phyloP scores from a whole-genome alignment of 2,329 filamentous ascomycete genomes.

The Aciculosporium take region DNA sequence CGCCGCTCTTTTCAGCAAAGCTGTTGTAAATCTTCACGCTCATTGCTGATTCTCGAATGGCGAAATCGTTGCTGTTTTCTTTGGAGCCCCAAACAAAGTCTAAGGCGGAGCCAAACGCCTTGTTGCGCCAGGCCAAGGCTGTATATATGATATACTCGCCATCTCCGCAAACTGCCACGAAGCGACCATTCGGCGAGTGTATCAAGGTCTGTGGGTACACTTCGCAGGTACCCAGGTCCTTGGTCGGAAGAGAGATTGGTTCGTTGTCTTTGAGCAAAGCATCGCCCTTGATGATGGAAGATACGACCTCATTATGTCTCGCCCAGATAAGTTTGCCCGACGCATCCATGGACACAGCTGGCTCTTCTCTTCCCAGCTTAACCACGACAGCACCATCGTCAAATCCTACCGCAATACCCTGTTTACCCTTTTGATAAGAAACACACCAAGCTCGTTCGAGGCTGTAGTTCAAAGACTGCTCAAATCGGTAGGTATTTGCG shows the following conservation, averaged over 20 bases:
- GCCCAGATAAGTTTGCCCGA: conserved; percentile 96
- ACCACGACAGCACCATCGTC: conserved; percentile 96
- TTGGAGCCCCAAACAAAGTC: conserved; percentile 97
- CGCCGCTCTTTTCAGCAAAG: conserved; percentile 81
- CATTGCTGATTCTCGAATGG: conserved; percentile 85
- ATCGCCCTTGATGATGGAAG: conserved; percentile 88
- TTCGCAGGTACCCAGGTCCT: conserved; percentile 91
- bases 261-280: conserved; percentile 74
- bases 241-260: conserved; percentile 72
- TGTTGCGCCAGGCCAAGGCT: conserved; percentile 89
- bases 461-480: conserved; percentile 92
- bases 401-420: conserved; percentile 89
- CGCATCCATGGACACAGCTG: conserved; percentile 91
- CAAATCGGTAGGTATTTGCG: conserved; percentile 89
- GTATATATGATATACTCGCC: conserved; percentile 99
- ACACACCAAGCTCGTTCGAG: conserved; percentile 97
- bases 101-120: conserved; percentile 86
- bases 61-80: conserved; percentile 96
- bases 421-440: conserved; percentile 84
- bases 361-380: conserved; percentile 93
- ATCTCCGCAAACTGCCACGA: conserved; percentile 71
- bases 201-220: conserved; percentile 89
- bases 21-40: conserved; percentile 97
- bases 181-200: conserved; percentile 91
- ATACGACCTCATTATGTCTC: conserved; percentile 86